Base-by-base conservation (phyloP, 495 filamentous ascomycete species). In the Trypethelium eluteriae region DNA sequence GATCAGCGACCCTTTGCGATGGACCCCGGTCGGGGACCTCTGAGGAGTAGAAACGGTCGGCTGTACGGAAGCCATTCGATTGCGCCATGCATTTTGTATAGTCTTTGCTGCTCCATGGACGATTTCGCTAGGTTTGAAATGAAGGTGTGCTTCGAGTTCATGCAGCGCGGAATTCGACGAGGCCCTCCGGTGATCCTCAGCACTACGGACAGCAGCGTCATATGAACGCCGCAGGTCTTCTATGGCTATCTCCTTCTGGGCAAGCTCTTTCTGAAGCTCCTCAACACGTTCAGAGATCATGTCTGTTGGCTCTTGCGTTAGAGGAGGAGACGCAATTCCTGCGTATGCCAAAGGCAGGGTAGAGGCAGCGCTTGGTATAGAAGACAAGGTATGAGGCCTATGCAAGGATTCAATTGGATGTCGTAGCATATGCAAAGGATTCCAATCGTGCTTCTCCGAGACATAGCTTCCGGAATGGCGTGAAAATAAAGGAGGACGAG, bases 1-100 rank as follows among this genome's bases (percentile, higher is more conserved):
- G 12, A 77, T 73, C 12, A 76, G 38, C 2, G 63, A 73, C 38
- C 78, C 71, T 44, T 75, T 79, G 11, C 64, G 64, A 63, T 72
- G 74, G 66, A 69, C 73, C n/a, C 74, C 74, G 25, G 65, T 67
- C 47, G 70, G 70, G 39, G 67, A 59, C 10, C 53, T 59, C 32
- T 32, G 53, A 9, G 34, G 53, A 36, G 18, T 34, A 7, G 32
- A 14, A 2, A 14, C 18, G 18, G 6, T 36, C 5, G 53, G 10
- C 36, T 59, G 5, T 36, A 35, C 25, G 36, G 32, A 3, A 14
- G 5, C 36, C 35, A 38, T 62, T 38, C 64, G 65, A 56, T n/a
- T 46, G n/a, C 71, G 46, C 74, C 70, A 74, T 14, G 72, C 69
- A 12, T 66, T 67, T 49, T 71, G 70, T 36, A 73, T 76, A 32